Evolutionary conservation across 2,329 filamentous ascomycete genomes (phyloP), one percentile per base, ranked within the genome.

Genomic region (Sporothrix humicola): DNA sequence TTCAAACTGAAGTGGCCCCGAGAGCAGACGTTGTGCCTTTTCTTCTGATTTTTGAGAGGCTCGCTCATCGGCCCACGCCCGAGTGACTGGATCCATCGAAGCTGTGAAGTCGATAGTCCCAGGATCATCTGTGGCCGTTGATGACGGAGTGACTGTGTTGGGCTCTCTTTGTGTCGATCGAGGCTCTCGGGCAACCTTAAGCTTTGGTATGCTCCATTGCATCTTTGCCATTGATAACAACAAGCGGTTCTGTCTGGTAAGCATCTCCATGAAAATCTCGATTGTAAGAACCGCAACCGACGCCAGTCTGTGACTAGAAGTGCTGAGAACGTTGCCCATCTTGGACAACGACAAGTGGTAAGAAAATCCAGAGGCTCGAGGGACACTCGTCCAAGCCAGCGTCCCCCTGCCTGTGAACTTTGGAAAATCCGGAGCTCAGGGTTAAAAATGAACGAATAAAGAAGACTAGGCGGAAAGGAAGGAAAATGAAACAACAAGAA

Each of bases 21-120:
- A 70, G 13, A 70, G 37, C 20, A 58, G 9, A 12, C 9, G 17
- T 1, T 59, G n/a, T 15, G 68, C 42, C n/a, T 8, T 46, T 7
- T 37, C 50, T 20, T 58, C 52, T 8, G 37, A 20, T 12, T 13
- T 52, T n/a, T 70, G 68, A n/a, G 68, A n/a, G 2, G 68, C 37
- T 5, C 68, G 68, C 12, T 70, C 68, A 17, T 44, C 68, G 5
- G 31, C 68, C 68, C 68, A 70, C 7, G 20, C 52, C 2, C 52
- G 68, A 4, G 50, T 46, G n/a, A 48, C 31, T 4, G 7, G 1
- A 20, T 68, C 61, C 2, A 48, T 2, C 2, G 54, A 20, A 7
- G n/a, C n/a, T 2, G n/a, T 7, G 13, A 8, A 20, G 4, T 12
- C 17, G 17, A n/a, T 17, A 2, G n/a, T n/a, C n/a, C n/a, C n/a